Evolutionary conservation across 345 rosid species (phyloP).

Genomic region (Eucalyptus regnans): DNA sequence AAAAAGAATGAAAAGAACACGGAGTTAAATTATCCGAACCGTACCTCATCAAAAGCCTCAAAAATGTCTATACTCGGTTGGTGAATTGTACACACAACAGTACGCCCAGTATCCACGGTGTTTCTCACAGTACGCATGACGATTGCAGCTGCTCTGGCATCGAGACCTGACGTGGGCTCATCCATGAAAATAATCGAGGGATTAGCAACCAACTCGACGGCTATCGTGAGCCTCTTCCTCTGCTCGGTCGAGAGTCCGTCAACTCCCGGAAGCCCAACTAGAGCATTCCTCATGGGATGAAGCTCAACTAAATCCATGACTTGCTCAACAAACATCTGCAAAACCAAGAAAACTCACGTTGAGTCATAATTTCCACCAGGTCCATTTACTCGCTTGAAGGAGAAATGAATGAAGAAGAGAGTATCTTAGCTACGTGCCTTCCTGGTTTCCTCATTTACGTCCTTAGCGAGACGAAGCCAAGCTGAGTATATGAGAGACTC

Average conservation of each 20-base stretch:
- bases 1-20: not conserved
- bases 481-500: constrained; percentile 9
- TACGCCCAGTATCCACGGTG: constrained; percentile 9
- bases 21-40: not conserved
- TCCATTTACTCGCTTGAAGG: not conserved
- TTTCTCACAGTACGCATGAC: constrained; percentile 11
- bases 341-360: not conserved
- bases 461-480: constrained; percentile 4
- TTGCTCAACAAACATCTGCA: constrained; percentile 9
- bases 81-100: constrained; percentile 12
- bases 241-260: constrained; percentile 8
- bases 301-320: constrained; percentile 9
- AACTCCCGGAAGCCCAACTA: constrained; percentile 6
- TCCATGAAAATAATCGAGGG: constrained; percentile 14
- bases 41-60: constrained; percentile 10
- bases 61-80: constrained; percentile 10
- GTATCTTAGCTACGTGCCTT: not conserved
- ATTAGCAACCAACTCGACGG: constrained; percentile 7
- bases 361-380: not conserved
- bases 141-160: constrained; percentile 12
- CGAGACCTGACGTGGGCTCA: constrained; percentile 11
- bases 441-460: not conserved
- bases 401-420: not conserved
- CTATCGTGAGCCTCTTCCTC: constrained; percentile 7
- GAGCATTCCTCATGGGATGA: constrained; percentile 1